Evolutionary conservation across 768 basidiomycete genomes (phyloP).

Genomic region (Amanita brunnescens): DNA sequence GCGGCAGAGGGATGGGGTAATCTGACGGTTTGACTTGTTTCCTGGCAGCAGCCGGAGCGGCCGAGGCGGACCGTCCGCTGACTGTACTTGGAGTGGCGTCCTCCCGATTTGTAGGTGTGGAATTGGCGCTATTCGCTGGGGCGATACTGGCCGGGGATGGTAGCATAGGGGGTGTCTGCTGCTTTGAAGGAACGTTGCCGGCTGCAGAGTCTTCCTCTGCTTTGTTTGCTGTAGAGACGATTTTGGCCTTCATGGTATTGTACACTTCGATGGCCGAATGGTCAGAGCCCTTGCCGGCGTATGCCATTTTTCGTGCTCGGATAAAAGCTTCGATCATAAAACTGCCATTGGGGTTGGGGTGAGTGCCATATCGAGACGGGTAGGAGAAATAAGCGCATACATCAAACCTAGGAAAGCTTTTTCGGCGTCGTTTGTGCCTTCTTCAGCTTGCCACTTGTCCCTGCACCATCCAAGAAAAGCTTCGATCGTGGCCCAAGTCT

Average conservation of each 20-base stretch:
- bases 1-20: slow-evolving; percentile 26
- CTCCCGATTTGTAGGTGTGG: slow-evolving; percentile 61
- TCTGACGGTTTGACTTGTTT: slow-evolving; percentile 21
- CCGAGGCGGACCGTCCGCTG: slow-evolving; percentile 21
- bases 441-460: slow-evolving; percentile 52
- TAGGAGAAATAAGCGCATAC: slow-evolving; percentile 38
- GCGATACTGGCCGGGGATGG: slow-evolving; percentile 70
- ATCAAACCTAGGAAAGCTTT: slow-evolving; percentile 72
- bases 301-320: slow-evolving; percentile 31
- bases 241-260: slow-evolving; percentile 26
- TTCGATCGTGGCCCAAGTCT: slow-evolving; percentile 62
- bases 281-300: slow-evolving; percentile 27
- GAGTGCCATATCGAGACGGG: slow-evolving; percentile 20
- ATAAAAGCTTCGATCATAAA: slow-evolving; percentile 77
- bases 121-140: slow-evolving; percentile 62
- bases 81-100: slow-evolving; percentile 43
- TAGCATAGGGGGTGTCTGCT: slow-evolving; percentile 60
- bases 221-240: slow-evolving; percentile 31
- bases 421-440: slow-evolving; percentile 41
- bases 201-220: slow-evolving; percentile 26
- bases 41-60: slow-evolving; percentile 23
- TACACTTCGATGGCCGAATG: slow-evolving; percentile 29
- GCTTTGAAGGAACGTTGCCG: slow-evolving; percentile 25
- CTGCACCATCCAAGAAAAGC: slow-evolving; percentile 68
- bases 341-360: slow-evolving; percentile 32